These are phyloP conservation scores for Punica granatum DNA, from an alignment of 345 rosid genomes.

Conservation along the genomic window DNA sequence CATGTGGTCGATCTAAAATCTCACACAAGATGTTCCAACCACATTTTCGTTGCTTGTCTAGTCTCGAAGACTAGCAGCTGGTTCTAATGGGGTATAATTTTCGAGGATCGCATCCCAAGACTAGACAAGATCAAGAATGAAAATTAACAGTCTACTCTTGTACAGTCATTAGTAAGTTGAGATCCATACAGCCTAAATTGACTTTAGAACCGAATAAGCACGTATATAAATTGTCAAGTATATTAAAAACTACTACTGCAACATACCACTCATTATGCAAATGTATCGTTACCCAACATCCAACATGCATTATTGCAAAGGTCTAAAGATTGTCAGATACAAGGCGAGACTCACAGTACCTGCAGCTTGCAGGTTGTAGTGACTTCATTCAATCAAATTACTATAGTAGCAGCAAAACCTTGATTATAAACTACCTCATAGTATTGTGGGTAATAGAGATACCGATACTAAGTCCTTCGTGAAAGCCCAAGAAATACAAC, in stretches of 20 bases:
- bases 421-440: background rate
- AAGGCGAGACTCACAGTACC: background rate
- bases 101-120: background rate
- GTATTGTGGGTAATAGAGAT: background rate
- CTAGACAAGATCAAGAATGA: background rate
- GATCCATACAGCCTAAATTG: background rate
- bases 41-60: background rate
- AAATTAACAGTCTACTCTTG: background rate
- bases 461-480: conserved; percentile 25
- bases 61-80: background rate
- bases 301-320: background rate
- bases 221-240: background rate
- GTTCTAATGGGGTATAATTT: background rate
- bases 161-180: background rate
- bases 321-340: background rate
- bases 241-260: background rate
- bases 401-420: background rate
- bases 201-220: background rate
- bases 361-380: background rate
- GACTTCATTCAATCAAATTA: background rate
- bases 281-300: background rate
- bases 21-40: background rate
- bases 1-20: too few species aligned
- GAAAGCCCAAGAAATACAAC: conserved; percentile 82
- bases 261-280: background rate